Percentiles rank a stretch among this genome's conserved stretches.
Evolutionary conservation across 441 rosid genomes (phyloP).

Genomic region (Croton setiger): DNA sequence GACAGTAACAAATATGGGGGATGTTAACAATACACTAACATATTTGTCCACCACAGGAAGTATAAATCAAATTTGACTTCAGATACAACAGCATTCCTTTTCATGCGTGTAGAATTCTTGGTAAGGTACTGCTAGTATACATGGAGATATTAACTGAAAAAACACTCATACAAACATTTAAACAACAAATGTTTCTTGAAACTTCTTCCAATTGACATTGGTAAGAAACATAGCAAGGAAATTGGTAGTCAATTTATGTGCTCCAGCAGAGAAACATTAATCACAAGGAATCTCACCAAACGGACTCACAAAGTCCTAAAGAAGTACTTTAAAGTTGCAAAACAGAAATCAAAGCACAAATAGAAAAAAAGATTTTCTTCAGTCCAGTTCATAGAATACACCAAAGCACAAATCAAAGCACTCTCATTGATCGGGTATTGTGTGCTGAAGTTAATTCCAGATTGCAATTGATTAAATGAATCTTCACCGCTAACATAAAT

Average conservation of each 20-base stretch:
- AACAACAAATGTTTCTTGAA: neutral
- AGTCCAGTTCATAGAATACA: neutral
- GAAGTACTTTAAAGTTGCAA: neutral
- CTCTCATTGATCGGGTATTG: neutral
- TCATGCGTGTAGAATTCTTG: neutral
- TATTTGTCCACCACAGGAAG: conserved; percentile 11
- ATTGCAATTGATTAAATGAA: neutral
- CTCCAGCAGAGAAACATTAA: neutral
- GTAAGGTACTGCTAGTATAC: neutral
- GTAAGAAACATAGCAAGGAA: neutral
- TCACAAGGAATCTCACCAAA: neutral
- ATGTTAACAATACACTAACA: conserved; percentile 7
- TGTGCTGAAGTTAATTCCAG: neutral
- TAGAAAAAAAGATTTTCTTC: too few relatives aligned
- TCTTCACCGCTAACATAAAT: neutral
- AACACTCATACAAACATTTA: neutral
- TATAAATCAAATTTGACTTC: conserved; percentile 12
- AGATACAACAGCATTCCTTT: neutral
- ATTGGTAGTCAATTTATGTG: neutral
- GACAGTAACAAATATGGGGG: conserved; percentile 13
- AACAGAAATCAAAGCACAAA: neutral
- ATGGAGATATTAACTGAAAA: neutral
- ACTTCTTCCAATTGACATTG: neutral
- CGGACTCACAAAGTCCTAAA: neutral
- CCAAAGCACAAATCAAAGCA: neutral